These are phyloP conservation scores for Rhexocercosporidium sp. DNA, from an alignment of 2,329 filamentous ascomycete genomes.

Conservation along the genomic window DNA sequence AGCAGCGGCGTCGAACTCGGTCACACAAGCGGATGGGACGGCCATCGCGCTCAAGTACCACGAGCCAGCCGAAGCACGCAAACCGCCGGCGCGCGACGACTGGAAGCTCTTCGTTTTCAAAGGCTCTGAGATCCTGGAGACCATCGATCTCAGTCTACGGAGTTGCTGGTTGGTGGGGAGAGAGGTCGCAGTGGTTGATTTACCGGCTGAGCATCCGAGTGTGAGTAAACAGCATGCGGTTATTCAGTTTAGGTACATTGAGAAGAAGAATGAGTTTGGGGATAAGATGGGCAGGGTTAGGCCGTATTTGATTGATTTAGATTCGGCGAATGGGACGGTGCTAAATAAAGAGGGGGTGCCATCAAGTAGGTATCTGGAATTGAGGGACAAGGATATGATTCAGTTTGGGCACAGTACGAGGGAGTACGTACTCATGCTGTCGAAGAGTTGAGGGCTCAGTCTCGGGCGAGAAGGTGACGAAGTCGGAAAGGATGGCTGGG, in stretches of 20 bases:
- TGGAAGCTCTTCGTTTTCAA: conserved; percentile 98
- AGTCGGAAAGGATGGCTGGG: neutral
- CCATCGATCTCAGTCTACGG: conserved; percentile 73
- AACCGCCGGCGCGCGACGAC: conserved; percentile 75
- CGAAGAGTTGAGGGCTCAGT: conserved; percentile 34
- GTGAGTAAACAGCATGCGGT: conserved; percentile 96
- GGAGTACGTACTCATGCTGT: conserved; percentile 95
- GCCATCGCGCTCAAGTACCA: conserved; percentile 91
- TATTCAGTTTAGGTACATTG: conserved; percentile 86
- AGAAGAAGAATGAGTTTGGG: conserved; percentile 84
- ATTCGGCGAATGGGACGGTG: conserved; percentile 88
- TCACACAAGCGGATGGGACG: conserved; percentile 74
- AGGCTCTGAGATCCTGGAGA: conserved; percentile 78
- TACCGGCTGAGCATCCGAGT: conserved; percentile 86
- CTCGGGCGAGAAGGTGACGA: neutral
- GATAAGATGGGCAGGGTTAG: conserved; percentile 80
- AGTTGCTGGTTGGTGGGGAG: conserved; percentile 93
- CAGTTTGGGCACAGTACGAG: conserved; percentile 86
- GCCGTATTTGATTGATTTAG: conserved; percentile 91
- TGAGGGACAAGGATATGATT: conserved; percentile 87
- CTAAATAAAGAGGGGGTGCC: conserved; percentile 80
- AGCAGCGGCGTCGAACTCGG: conserved; percentile 83
- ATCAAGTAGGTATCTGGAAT: conserved; percentile 80
- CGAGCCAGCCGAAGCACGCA: conserved; percentile 90
- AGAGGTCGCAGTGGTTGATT: conserved; percentile 79